Base-by-base conservation (phyloP, 1,284 basidiomycete genomes). In the Naganishia sp. region DNA sequence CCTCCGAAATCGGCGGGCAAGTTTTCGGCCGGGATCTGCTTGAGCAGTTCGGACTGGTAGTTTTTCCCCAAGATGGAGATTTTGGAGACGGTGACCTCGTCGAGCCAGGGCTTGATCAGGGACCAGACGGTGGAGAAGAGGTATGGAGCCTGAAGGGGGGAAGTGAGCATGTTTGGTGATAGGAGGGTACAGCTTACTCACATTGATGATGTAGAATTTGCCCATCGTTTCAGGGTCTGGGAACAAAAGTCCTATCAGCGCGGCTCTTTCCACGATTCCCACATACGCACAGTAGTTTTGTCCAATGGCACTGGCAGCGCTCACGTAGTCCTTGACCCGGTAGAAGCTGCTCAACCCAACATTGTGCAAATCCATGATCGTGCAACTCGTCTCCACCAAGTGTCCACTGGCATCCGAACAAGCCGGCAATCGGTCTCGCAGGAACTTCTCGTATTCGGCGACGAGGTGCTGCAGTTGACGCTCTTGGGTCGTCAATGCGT, bases 371-470 rank as follows among this genome's bases (percentile, higher is more conserved):
- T 99, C 95, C 81, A 99, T 86, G 83, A 99, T 95, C 67, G 95
- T 98, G 86, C 94, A 98, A 66, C 88, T 92, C n/a, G 94, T 98
- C 82, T 98, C 94, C 78, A 99, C 88, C 66, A 92, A 88, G 79
- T 94, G 87, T 2, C 92, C 92, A 63, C 83, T 79, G 7, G 85
- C 83, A 45, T 81, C 80, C 1, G 73, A 74, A 81, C 91, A 94
- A 5, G 92, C 91, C 45, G 94, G 92, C 43, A 97, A 84, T 50
- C 93, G 89, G 64, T 88, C 83, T 42, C 79, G 80, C 71, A 92
- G 82, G 83, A 90, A 94, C 75, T 88, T 89, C 80, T 99, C 95
- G 85, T 99, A 99, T 80, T 97, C 94, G 77, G 84, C 84, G 43
- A 98, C 90, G 74, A 99, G 89, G 66, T 89, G 88, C 73, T 94